Base-by-base conservation (phyloP, 331 rosid species). In the Acacia concinna region DNA sequence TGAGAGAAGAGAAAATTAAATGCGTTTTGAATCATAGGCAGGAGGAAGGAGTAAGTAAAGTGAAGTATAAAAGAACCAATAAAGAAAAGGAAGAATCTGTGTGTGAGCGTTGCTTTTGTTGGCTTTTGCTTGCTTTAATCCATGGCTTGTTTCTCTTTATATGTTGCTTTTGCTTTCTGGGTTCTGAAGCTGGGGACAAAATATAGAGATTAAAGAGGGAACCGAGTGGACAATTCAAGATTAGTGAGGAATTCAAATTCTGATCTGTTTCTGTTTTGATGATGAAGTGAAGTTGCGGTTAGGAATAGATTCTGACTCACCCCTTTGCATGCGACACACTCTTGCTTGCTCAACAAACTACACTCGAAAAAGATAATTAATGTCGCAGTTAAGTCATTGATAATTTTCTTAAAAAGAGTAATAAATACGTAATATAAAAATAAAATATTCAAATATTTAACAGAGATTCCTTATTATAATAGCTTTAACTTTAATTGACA, bases 91-190 rank as follows among this genome's bases (percentile, higher is more conserved):
- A 56, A 43, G 83, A 76, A 87, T 84, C 76, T 60, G 5, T 79
- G 20, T 49, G 14, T 63, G 8, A 79, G 85, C 66, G 79, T 72
- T 81, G 77, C 85, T 85, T 85, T 71, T 71, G 10, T 78, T 82
- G 77, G 8, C 70, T 66, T 69, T 67, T 84, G 64, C 65, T 28
- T 83, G 73, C 81, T 87, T 82, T 85, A 63, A 56, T 68, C 17
- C 32, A 0, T 81, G 70, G n/a, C 23, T 74, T 72, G 59, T 72
- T 62, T 78, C 70, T 32, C 51, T 79, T 47, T 46, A 56, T 46
- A 78, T 74, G 54, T 52, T 75, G 83, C 86, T 80, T 81, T 85
- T 84, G 78, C 90, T 77, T 82, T 85, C 85, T 77, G 87, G 44
- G 20, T 25, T 63, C 31, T 44, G 77, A 74, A 68, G 81, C 76